A percentile compares a stretch with the other conserved stretches of the same genome.
phyloP scores from a whole-genome alignment of 1,139 yeast species.

The Nakaseomyces uthaithaninus region DNA sequence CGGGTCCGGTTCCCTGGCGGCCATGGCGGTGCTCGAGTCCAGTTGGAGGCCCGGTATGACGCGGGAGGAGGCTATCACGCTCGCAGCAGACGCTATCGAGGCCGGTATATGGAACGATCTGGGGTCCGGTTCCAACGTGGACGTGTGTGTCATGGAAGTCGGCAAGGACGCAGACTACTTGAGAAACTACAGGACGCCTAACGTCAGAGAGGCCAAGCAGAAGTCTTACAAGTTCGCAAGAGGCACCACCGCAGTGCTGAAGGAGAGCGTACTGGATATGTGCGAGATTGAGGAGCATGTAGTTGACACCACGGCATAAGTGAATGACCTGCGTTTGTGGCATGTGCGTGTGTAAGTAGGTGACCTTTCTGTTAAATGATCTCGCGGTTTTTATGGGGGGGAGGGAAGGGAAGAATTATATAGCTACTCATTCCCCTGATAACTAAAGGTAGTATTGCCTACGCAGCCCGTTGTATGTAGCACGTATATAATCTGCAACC shows the following conservation, averaged over 20 bases:
- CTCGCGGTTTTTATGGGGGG: too few relatives aligned
- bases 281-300: constrained; percentile 68
- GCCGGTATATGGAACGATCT: constrained; percentile 99
- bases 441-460: too few relatives aligned
- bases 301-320: constrained; percentile 30
- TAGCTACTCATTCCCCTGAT: too few relatives aligned
- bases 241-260: constrained; percentile 85
- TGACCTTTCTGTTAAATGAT: too few relatives aligned
- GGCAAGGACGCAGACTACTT: constrained; percentile 78
- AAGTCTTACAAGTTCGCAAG: constrained; percentile 75
- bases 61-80: constrained; percentile 78
- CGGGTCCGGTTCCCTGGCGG: constrained; percentile 98
- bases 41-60: constrained; percentile 73
- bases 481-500: too few relatives aligned
- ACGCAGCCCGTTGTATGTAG: too few relatives aligned
- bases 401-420: too few relatives aligned
- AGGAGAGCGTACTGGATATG: constrained; percentile 52
- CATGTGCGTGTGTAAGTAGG: too few relatives aligned
- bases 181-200: constrained; percentile 88
- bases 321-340: too few relatives aligned
- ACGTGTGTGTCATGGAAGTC: constrained; percentile 89
- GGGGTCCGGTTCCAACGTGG: constrained; percentile 97
- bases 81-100: constrained; percentile 89
- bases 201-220: constrained; percentile 73
- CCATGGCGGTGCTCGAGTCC: constrained; percentile 93